Base-by-base conservation (phyloP, 176 grass and related monocot species). In the Phoenix dactylifera region DNA sequence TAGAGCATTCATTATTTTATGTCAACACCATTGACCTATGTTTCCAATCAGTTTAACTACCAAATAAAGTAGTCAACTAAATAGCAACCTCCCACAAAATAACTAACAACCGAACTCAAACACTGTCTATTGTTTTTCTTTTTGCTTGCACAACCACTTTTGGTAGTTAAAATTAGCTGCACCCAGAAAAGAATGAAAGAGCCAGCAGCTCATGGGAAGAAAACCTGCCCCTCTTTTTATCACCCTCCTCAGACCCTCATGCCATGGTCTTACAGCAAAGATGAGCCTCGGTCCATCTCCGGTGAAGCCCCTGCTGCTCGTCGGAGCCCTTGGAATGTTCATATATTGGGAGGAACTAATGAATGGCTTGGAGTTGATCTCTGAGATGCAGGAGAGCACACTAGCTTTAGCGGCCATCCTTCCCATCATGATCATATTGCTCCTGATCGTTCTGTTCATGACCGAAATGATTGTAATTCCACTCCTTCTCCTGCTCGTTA, bases 391-490 rank as follows among this genome's bases (percentile, higher is more conserved):
- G 52, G 84, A 85, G 51, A 82, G 30, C 5, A 59, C 77, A 24
- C 18, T 57, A 1, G 51, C 52, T n/a, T 63, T 70, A 10, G 62
- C 73, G 53, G 20, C 66, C 50, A 1, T 83, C 65, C 7, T 92
- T 1, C 24, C 54, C 2, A 12, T 81, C 29, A 2, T 67, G 1
- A 24, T 78, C 26, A 16, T 95, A 15, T 26, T 66, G 7, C 15
- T 82, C 26, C 62, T 85, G 49, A 4, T 56, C 17, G 29, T 78
- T 52, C 39, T 77, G 39, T 69, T 62, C 65, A 50, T 64, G 51
- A 86, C 67, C 24, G 84, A 98, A 55, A 26, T 80, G 23, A 20
- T 88, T 35, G n/a, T 98, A 12, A 72, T 93, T 49, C 84, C 88
- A 0, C 62, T 74, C 16, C 76, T 55, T 3, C 51, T 93, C 69